phyloP scores from a whole-genome alignment of 805 yeast species.

The Myxozyma kluyveri region DNA sequence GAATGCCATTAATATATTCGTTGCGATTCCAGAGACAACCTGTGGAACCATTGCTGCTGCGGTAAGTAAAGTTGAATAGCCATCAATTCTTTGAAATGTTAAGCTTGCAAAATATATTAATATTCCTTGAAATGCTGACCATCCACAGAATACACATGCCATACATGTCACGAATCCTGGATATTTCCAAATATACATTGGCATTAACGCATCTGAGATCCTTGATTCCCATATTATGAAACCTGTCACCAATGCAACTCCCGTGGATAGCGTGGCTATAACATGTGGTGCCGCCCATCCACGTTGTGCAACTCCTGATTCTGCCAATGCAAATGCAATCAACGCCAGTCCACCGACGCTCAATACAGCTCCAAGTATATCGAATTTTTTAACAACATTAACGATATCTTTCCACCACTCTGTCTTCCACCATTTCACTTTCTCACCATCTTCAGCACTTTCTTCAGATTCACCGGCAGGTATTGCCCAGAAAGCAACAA shows the following conservation, averaged over 20 bases:
- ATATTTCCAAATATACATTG: conserved; percentile 45
- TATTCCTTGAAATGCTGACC: conserved; percentile 47
- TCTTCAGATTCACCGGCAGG: conserved; percentile 40
- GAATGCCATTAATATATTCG: conserved; percentile 48
- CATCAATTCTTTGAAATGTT: conserved; percentile 45
- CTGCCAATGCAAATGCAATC: conserved; percentile 47
- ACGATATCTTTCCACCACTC: conserved; percentile 33
- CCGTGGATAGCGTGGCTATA: conserved; percentile 45
- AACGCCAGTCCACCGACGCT: conserved; percentile 45
- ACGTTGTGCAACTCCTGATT: conserved; percentile 42
- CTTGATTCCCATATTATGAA: conserved; percentile 45
- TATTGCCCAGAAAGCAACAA: conserved; percentile 35
- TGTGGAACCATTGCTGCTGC: conserved; percentile 48
- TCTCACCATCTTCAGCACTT: conserved; percentile 27
- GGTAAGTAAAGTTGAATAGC: conserved; percentile 43
- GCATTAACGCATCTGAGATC: conserved; percentile 46
- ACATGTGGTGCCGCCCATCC: conserved; percentile 51
- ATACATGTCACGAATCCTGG: conserved; percentile 43
- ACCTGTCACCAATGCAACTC: conserved; percentile 38
- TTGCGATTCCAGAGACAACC: conserved; percentile 44
- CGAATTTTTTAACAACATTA: conserved; percentile 42
- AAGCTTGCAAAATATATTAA: conserved; percentile 43
- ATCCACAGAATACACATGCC: conserved; percentile 40
- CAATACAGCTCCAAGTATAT: conserved; percentile 47
- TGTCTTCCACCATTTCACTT: conserved; percentile 43